A percentile compares a stretch with the other conserved stretches of the same genome.
phyloP scores from a whole-genome alignment of 352 stramenopile genomes.

The Pythium sp. region DNA sequence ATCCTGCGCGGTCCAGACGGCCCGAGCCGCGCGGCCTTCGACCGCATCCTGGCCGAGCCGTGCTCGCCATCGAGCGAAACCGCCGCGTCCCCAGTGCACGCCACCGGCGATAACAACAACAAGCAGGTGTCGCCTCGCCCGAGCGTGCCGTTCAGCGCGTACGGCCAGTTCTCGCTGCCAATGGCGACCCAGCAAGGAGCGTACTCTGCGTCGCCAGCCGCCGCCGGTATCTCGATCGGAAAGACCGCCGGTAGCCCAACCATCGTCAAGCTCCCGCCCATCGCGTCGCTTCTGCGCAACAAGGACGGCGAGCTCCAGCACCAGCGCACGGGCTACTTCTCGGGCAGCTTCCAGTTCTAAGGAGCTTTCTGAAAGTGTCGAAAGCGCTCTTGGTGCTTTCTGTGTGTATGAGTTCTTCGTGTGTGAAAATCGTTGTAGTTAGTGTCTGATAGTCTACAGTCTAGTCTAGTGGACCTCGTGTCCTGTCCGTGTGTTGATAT shows the following conservation, averaged over 20 bases:
- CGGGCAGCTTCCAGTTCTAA: constrained; percentile 23
- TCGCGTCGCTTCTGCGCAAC: constrained; percentile 52
- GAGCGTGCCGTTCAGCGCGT: constrained; percentile 15
- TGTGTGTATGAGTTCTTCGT: not conserved
- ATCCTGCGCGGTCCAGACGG: constrained; percentile 62
- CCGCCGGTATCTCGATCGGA: constrained; percentile 14
- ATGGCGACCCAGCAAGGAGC: not conserved
- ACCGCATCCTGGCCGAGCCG: constrained; percentile 61
- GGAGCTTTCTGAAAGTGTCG: not conserved
- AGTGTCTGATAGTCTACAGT: not conserved
- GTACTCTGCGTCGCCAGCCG: constrained; percentile 5
- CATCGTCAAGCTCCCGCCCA: constrained; percentile 47
- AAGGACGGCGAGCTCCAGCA: constrained; percentile 22
- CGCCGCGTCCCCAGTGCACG: constrained; percentile 26
- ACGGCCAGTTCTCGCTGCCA: constrained; percentile 12
- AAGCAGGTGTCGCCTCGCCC: constrained; percentile 6
- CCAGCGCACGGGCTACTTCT: constrained; percentile 19
- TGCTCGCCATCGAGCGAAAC: constrained; percentile 53
- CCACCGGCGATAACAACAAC: not conserved
- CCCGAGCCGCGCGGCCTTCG: constrained; percentile 49
- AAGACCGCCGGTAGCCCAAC: constrained; percentile 26
- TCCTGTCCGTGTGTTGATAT: constrained; percentile 11
- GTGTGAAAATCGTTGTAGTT: not conserved
- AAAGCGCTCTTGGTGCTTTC: not conserved
- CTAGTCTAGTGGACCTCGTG: constrained; percentile 6